Evolutionary conservation across 2,329 filamentous ascomycete genomes (phyloP).

Genomic region (Dactylellina leptospora): DNA sequence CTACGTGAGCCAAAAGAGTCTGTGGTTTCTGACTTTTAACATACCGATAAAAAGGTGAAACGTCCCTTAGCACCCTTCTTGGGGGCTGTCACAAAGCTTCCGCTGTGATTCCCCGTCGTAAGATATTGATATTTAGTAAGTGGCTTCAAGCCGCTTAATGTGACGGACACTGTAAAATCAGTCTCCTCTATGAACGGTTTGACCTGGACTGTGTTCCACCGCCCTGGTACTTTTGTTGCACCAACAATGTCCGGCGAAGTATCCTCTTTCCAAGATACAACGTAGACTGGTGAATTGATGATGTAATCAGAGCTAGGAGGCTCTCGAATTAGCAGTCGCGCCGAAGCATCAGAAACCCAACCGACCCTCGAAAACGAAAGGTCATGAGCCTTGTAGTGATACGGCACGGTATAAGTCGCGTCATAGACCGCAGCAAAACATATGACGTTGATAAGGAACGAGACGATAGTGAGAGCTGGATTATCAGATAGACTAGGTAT

Average conservation of each 20-base stretch:
- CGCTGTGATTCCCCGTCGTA: slow-evolving; percentile 85
- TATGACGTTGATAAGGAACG: slow-evolving; percentile 75
- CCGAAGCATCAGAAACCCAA: slow-evolving; percentile 81
- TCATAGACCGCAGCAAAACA: slow-evolving; percentile 77
- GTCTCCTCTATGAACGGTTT: slow-evolving; percentile 75
- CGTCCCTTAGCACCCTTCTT: slow-evolving; percentile 72
- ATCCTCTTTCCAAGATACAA: slow-evolving; percentile 71
- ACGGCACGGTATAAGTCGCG: slow-evolving; percentile 76
- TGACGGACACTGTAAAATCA: slow-evolving; percentile 80
- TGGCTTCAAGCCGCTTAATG: slow-evolving; percentile 72
- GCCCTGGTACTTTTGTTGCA: background rate
- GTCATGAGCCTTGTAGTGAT: slow-evolving; percentile 75
- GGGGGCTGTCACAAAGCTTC: slow-evolving; percentile 81
- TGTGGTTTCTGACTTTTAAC: background rate
- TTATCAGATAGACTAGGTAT: slow-evolving; percentile 76
- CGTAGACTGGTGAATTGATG: slow-evolving; percentile 75
- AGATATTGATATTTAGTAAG: slow-evolving; percentile 83
- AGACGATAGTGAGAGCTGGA: slow-evolving; percentile 69
- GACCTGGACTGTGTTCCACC: slow-evolving; percentile 66
- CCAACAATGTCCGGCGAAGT: slow-evolving; percentile 62
- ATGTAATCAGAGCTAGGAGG: slow-evolving; percentile 68
- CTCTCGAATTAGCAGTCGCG: slow-evolving; percentile 84
- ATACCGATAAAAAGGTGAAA: slow-evolving; percentile 81
- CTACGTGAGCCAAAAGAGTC: background rate
- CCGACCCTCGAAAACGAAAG: slow-evolving; percentile 87